Evolutionary conservation across 768 basidiomycete species (phyloP), one percentile per base, ranked within the genome.

Genomic region (Suillus placidus): DNA sequence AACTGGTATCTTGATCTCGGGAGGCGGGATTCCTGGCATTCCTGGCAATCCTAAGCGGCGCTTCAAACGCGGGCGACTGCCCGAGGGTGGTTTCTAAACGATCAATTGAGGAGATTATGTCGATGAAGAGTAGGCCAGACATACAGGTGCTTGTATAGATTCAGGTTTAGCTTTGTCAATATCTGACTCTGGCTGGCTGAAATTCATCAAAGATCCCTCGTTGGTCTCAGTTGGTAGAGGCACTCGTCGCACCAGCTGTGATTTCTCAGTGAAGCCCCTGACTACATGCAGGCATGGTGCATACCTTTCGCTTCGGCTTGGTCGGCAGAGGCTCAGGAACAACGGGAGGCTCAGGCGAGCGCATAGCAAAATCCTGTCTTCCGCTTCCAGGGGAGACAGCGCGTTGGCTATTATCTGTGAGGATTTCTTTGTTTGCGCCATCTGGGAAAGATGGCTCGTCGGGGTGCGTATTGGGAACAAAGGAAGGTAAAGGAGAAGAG

Each of bases 391-490:
- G 70, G 61, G 64, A 23, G 57, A 30, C 38, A 3, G 38, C 49
- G 49, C 52, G 54, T 71, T 68, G 64, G 23, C 30, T 45, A 52
- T 16, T 60, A 23, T 62, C 43, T 42, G 12, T 63, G 30, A 49
- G 26, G 38, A 54, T 62, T 37, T 65, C 60, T 38, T 56, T 63
- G 10, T 51, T 14, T 45, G 62, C 18, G 9, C n/a, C 42, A 16
- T 63, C 61, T 43, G 80, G 75, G 9, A 81, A 65, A 6, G 84
- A 82, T 0, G 83, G 82, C 66, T 89, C 88, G 23, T 82, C 80
- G 3, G 82, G 78, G 66, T 81, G 80, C 0, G 86, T 83, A 65
- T 87, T 88, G 5, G 84, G 84, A 13, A 88, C 76, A 43, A 80
- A 77, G 54, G 84, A 80, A 1, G 86, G 86, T 0, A 85, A 76